Conservation (phyloP, 78 protist species). For the Monocercomonoides exilis region DNA sequence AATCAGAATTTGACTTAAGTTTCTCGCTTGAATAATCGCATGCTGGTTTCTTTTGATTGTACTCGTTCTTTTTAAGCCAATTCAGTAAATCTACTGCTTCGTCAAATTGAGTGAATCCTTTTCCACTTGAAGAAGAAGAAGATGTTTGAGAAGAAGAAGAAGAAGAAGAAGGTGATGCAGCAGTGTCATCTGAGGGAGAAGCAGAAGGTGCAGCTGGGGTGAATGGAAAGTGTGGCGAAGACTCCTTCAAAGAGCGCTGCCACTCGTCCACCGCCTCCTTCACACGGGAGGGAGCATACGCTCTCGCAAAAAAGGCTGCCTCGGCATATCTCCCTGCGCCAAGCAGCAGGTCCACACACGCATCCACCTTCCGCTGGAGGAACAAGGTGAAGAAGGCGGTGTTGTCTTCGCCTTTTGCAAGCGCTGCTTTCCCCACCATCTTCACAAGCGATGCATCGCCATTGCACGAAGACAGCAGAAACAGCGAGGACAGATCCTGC, state of each 20-base stretch:
- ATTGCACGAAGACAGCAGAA: neutral
- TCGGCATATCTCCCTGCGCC: neutral
- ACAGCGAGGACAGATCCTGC: neutral
- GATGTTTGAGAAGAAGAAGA: no score
- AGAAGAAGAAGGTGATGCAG: no score
- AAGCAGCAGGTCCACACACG: neutral
- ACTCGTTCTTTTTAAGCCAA: no score
- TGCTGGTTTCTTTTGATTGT: no score
- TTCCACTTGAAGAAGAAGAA: no score
- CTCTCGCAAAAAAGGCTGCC: neutral
- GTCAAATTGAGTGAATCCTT: no score
- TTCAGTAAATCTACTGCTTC: no score
- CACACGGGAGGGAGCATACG: constrained; percentile 1
- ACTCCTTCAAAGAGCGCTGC: neutral
- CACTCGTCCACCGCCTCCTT: neutral
- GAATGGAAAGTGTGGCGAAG: neutral
- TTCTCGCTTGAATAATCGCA: no score
- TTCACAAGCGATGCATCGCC: neutral
- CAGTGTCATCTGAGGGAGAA: no score
- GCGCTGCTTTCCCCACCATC: neutral
- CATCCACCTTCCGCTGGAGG: neutral
- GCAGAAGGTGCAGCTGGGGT: neutral
- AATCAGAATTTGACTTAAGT: no score
- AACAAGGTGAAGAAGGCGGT: neutral
- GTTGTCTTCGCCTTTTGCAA: neutral